Percentiles rank a stretch among this genome's conserved stretches.
Conservation (phyloP, 139 green algal species). For the Volvox reticuliferus region DNA sequence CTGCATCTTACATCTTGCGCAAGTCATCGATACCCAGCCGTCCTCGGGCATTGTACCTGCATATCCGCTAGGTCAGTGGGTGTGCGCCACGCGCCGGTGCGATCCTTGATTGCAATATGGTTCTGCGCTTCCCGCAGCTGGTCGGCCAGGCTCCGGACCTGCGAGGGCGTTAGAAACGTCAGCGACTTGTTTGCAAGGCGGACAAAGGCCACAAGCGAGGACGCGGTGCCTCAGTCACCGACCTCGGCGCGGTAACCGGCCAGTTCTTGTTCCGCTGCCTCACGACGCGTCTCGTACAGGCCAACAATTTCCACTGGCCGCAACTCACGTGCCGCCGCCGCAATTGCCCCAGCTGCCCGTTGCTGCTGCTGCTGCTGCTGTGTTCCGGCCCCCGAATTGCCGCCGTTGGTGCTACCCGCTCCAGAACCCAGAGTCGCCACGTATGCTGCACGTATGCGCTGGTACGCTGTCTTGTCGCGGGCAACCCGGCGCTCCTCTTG, state of each 20-base stretch:
- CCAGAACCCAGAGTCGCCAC: background rate
- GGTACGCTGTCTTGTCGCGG: slow-evolving; percentile 72
- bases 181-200: too few relatives aligned
- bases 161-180: background rate
- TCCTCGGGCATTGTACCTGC: slow-evolving; percentile 35
- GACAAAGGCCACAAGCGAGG: too few relatives aligned
- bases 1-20: too few relatives aligned
- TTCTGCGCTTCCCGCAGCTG: slow-evolving; percentile 80
- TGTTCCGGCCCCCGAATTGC: background rate
- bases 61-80: slow-evolving; percentile 43
- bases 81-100: slow-evolving; percentile 52
- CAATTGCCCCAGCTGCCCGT: slow-evolving; percentile 61
- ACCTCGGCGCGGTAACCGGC: slow-evolving; percentile 68
- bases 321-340: slow-evolving; percentile 77
- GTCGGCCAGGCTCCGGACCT: slow-evolving; percentile 61
- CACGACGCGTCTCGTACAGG: slow-evolving; percentile 77
- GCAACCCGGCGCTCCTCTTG: slow-evolving; percentile 73
- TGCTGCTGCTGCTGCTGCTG: background rate
- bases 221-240: background rate
- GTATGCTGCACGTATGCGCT: slow-evolving; percentile 13
- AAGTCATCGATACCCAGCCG: too few relatives aligned
- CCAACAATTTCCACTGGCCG: slow-evolving; percentile 81
- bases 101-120: slow-evolving; percentile 60
- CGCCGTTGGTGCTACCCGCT: background rate
- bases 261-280: slow-evolving; percentile 70